Evolutionary conservation across 2,329 filamentous ascomycete species (phyloP).

Genomic region (Talaromyces sp.): DNA sequence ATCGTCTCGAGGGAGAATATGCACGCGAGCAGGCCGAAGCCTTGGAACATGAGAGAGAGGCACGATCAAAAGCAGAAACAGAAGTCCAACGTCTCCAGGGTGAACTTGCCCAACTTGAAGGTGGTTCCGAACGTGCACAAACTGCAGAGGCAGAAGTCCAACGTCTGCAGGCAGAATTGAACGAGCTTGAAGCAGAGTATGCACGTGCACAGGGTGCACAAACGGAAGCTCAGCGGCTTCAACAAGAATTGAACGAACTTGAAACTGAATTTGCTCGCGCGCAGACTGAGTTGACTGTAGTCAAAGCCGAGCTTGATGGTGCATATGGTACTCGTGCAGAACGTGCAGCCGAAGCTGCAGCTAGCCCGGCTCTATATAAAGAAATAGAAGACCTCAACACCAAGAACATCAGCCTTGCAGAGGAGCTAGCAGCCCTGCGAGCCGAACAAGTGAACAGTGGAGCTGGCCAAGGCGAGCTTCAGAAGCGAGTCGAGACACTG

Average conservation of each 20-base stretch:
- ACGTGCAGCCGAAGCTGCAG: constrained; percentile 63
- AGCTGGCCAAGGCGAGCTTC: constrained; percentile 33
- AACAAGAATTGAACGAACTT: constrained; percentile 51
- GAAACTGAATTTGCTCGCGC: constrained; percentile 63
- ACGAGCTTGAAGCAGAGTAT: constrained; percentile 59
- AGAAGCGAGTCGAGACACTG: constrained; percentile 52
- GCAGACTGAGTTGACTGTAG: constrained; percentile 81
- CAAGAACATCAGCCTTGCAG: constrained; percentile 45
- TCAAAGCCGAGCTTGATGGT: constrained; percentile 83
- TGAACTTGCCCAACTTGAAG: constrained; percentile 54
- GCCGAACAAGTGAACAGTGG: constrained; percentile 30
- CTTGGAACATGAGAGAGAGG: constrained; percentile 5
- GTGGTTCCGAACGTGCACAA: constrained; percentile 62
- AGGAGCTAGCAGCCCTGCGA: constrained; percentile 47
- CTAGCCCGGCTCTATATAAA: constrained; percentile 56
- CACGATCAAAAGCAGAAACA: constrained; percentile 23
- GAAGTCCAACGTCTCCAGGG: constrained; percentile 37
- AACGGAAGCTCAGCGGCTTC: constrained; percentile 34
- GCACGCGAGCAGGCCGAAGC: constrained; percentile 52
- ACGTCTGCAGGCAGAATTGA: constrained; percentile 48
- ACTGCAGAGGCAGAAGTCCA: constrained; percentile 45
- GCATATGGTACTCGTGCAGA: constrained; percentile 79
- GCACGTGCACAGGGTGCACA: constrained; percentile 60
- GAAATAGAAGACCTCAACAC: constrained; percentile 57
- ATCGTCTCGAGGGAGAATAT: constrained; percentile 59